These are phyloP conservation scores for Boletus sp. DNA, from an alignment of 1,284 basidiomycete genomes.

Conservation along the genomic window DNA sequence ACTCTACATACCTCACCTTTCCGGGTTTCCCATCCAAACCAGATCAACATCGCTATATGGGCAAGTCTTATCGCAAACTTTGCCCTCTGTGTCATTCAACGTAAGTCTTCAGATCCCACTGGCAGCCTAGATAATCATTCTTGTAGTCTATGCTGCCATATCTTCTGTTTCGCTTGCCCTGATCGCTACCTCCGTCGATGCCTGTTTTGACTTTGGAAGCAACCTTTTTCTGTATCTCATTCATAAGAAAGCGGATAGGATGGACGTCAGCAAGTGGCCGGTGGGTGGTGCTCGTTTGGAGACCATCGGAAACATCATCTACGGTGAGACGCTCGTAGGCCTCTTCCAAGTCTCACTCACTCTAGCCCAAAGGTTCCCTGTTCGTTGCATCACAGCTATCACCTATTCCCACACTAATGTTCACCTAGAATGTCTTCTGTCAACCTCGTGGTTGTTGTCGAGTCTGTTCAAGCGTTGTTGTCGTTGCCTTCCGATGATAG, in stretches of 20 bases:
- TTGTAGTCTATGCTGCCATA: constrained; percentile 82
- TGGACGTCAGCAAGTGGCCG: constrained; percentile 89
- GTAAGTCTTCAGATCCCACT: constrained; percentile 44
- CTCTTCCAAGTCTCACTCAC: constrained; percentile 7
- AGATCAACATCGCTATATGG: constrained; percentile 90
- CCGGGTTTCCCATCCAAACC: no score
- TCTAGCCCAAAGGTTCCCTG: constrained; percentile 61
- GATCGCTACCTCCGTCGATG: constrained; percentile 88
- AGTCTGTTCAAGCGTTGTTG: constrained; percentile 75
- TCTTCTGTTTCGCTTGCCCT: constrained; percentile 86
- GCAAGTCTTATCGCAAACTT: constrained; percentile 83
- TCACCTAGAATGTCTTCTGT: constrained; percentile 77
- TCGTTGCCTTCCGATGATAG: constrained; percentile 61
- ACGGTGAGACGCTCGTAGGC: constrained; percentile 54
- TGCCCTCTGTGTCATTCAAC: constrained; percentile 65
- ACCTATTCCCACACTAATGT: constrained; percentile 14
- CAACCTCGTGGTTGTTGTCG: constrained; percentile 85
- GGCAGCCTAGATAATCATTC: background rate
- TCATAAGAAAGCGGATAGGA: constrained; percentile 71
- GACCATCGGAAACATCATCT: constrained; percentile 90
- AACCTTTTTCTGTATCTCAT: constrained; percentile 87
- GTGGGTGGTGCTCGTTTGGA: constrained; percentile 90
- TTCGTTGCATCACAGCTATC: constrained; percentile 44
- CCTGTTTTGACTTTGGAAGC: constrained; percentile 90
- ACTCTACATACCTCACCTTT: constrained; percentile 20